Percentiles rank a stretch among this genome's conserved stretches.
phyloP scores from a whole-genome alignment of 139 green algal genomes.

The Ostreobium quekettii region DNA sequence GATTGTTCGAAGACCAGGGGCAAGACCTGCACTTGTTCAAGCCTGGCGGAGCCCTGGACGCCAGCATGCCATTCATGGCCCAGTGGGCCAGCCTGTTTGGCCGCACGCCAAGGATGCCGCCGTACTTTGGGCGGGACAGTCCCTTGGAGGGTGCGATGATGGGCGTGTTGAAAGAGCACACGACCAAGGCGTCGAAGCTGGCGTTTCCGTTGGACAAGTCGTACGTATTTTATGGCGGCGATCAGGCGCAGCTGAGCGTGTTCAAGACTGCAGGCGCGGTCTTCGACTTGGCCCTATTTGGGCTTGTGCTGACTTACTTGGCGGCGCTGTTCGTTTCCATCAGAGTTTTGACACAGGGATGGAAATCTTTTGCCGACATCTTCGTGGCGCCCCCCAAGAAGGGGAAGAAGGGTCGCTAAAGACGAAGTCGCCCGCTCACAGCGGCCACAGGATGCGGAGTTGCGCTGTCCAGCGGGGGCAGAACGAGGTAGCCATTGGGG shows the following conservation, averaged over 20 bases:
- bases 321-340: constrained; percentile 11
- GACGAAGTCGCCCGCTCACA: too few species aligned
- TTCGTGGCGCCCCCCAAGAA: background rate
- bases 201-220: background rate
- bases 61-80: background rate
- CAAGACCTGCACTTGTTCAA: background rate
- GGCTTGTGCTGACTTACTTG: constrained; percentile 1
- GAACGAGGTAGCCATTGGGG: too few species aligned
- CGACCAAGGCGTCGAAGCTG: background rate
- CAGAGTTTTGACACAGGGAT: constrained; percentile 25
- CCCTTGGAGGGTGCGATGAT: background rate
- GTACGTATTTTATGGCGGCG: constrained; percentile 6
- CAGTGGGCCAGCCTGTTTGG: background rate
- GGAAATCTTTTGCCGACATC: constrained; percentile 1
- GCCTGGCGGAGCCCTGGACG: background rate
- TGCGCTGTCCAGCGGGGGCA: too few species aligned
- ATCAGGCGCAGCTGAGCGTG: background rate
- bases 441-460: too few species aligned
- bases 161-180: constrained; percentile 8
- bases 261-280: background rate
- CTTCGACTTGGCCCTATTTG: constrained; percentile 13
- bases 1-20: background rate
- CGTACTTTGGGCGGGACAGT: background rate
- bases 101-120: constrained; percentile 1
- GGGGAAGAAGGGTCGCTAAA: constrained; percentile 10